Evolutionary conservation across 2,329 filamentous ascomycete genomes (phyloP).

Genomic region (Cercospora sojina): DNA sequence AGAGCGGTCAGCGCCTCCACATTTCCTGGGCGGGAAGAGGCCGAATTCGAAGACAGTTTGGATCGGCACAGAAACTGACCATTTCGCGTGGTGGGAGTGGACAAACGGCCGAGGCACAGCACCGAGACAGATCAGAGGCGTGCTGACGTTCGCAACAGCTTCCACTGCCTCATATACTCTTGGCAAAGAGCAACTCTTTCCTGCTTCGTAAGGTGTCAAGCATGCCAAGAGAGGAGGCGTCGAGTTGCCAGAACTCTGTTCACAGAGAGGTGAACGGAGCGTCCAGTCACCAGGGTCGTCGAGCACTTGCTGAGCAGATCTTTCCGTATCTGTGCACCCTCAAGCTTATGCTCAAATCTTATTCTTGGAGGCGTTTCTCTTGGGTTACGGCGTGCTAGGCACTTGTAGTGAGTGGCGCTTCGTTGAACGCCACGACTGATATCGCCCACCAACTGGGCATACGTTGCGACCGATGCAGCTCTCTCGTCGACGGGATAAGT

Average conservation of each 20-base stretch:
- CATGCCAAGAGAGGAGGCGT: slow-evolving; percentile 14
- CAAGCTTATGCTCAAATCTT: slow-evolving; percentile 5
- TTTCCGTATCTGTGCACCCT: neutral
- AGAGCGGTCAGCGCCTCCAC: neutral
- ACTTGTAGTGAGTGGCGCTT: neutral
- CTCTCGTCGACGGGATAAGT: neutral
- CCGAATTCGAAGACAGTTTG: neutral
- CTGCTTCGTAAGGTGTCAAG: slow-evolving; percentile 17
- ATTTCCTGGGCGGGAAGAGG: neutral
- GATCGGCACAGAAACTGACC: neutral
- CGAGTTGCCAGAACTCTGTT: slow-evolving; percentile 5
- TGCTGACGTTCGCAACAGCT: neutral
- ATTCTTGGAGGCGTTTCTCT: slow-evolving; percentile 10
- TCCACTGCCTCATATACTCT: slow-evolving; percentile 2
- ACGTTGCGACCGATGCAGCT: neutral
- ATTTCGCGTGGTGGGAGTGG: neutral
- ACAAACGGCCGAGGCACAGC: slow-evolving; percentile 8
- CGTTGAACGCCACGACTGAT: neutral
- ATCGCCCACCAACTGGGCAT: neutral
- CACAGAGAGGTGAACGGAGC: neutral
- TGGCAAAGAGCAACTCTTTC: slow-evolving; percentile 17
- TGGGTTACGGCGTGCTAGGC: slow-evolving; percentile 2
- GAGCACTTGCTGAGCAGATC: slow-evolving; percentile 5
- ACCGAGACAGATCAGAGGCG: neutral
- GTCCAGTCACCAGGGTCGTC: neutral